phyloP scores from a whole-genome alignment of 176 grass and related monocot genomes.

The Carex myosuroides region DNA sequence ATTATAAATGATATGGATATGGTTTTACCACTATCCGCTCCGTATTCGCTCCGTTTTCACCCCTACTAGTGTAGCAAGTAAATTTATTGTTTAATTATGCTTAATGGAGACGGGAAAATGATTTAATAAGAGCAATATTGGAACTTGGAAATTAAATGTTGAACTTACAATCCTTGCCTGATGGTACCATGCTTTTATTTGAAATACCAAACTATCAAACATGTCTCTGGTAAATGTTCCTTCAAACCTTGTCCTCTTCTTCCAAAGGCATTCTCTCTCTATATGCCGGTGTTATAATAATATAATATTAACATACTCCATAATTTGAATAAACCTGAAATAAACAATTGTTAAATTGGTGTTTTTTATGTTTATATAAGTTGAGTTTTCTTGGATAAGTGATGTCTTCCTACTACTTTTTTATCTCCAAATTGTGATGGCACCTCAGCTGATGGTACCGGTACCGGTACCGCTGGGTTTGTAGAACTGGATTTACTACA shows the following conservation, averaged over 20 bases:
- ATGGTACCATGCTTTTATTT: neutral
- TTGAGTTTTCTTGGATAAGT: neutral
- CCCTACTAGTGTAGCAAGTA: no score
- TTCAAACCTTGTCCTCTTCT: neutral
- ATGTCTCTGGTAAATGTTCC: neutral
- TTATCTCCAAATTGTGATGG: neutral
- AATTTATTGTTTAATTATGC: no score
- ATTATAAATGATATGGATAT: no score
- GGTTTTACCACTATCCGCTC: no score
- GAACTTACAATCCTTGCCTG: neutral
- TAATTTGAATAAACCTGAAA: neutral
- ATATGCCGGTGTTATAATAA: neutral
- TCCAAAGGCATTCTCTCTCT: neutral
- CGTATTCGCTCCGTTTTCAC: no score
- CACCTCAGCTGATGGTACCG: neutral
- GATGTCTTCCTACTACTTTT: neutral
- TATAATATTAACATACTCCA: neutral
- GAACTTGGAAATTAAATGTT: neutral
- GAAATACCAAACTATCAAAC: neutral
- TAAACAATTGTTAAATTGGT: neutral
- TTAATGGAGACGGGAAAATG: no score
- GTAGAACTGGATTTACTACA: neutral
- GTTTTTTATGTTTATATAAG: neutral
- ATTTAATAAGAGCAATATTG: no score
- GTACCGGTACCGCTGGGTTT: neutral